Evolutionary conservation across 768 basidiomycete genomes (phyloP), one percentile per base, ranked within the genome.

Genomic region (Termitomyces titanicus): DNA sequence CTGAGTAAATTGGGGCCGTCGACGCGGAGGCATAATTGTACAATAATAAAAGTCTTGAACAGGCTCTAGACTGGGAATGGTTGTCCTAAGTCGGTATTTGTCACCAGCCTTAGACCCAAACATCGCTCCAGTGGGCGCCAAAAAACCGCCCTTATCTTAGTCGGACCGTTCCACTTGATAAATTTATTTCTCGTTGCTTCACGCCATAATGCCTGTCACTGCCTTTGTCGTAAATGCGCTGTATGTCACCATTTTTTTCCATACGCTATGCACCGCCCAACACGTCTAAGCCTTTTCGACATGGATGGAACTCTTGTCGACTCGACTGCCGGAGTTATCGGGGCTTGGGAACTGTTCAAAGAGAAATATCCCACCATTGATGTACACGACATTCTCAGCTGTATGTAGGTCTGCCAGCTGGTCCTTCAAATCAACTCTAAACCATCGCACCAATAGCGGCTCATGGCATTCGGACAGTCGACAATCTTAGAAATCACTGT

Each of bases 301-400:
- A 91, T 90, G 89, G 89, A 91, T 66, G 88, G 88, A 53, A 93
- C 89, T 33, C 75, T 90, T 48, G 78, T 89, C 60, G 89, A 94
- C 66, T 93, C 90, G 18, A 93, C 89, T 10, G 81, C 83, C 29
- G 92, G 89, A 40, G 91, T 95, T 31, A 72, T 82, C 25, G 89
- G 86, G 25, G 91, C 92, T 34, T 95, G 94, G 94, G 74, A 85
- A 51, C 71, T 75, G n/a, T 94, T 93, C 70, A 79, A 79, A 47
- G 66, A 83, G 64, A 78, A 80, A 54, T 94, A 94, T 67, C 84
- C 86, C 3, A 68, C 66, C 31, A 80, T 89, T 56, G 80, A 89
- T 65, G 76, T 88, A 17, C 62, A 79, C 27, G 66, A 78, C 53
- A 88, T 84, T 56, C 70, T 90, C 38, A 83, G 79, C 64, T 83